These are phyloP conservation scores for Candolleomyces aberdarensis DNA, from an alignment of 768 basidiomycete species.

Conservation along the genomic window DNA sequence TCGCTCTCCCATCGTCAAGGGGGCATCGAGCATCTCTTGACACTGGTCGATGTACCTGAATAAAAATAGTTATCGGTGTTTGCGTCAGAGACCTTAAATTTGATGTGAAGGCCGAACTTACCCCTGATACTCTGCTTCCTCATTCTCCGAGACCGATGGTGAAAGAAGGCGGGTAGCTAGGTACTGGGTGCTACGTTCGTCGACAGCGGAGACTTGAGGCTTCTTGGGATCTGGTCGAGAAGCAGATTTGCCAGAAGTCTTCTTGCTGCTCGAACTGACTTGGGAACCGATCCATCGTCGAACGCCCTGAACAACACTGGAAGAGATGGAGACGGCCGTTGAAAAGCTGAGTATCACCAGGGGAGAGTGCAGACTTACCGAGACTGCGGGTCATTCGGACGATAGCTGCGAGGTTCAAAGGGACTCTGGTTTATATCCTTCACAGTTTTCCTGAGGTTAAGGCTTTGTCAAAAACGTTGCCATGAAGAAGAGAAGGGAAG, in stretches of 20 bases:
- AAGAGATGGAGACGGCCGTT: background rate
- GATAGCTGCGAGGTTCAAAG: slow-evolving; percentile 59
- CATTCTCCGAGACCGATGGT: slow-evolving; percentile 60
- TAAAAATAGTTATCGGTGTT: background rate
- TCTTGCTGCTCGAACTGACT: slow-evolving; percentile 39
- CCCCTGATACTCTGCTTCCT: slow-evolving; percentile 74
- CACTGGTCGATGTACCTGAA: slow-evolving; percentile 73
- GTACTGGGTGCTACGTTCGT: slow-evolving; percentile 51
- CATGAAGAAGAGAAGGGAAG: background rate
- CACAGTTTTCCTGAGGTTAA: slow-evolving; percentile 61
- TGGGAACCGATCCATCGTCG: slow-evolving; percentile 72
- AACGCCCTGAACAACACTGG: slow-evolving; percentile 75
- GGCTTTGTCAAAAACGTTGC: background rate
- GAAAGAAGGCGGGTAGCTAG: slow-evolving; percentile 58
- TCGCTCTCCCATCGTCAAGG: slow-evolving; percentile 49
- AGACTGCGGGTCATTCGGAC: slow-evolving; percentile 31
- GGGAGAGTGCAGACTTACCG: slow-evolving; percentile 17
- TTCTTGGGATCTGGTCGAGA: slow-evolving; percentile 32
- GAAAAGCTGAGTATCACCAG: background rate
- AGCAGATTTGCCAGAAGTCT: slow-evolving; percentile 31
- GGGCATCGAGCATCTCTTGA: slow-evolving; percentile 59
- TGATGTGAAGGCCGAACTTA: slow-evolving; percentile 22
- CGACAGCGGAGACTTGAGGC: slow-evolving; percentile 27
- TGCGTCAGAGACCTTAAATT: background rate
- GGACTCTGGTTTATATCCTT: slow-evolving; percentile 71